Evolutionary conservation across 495 filamentous ascomycete genomes (phyloP).

Genomic region (Hypoxylon intermedium): DNA sequence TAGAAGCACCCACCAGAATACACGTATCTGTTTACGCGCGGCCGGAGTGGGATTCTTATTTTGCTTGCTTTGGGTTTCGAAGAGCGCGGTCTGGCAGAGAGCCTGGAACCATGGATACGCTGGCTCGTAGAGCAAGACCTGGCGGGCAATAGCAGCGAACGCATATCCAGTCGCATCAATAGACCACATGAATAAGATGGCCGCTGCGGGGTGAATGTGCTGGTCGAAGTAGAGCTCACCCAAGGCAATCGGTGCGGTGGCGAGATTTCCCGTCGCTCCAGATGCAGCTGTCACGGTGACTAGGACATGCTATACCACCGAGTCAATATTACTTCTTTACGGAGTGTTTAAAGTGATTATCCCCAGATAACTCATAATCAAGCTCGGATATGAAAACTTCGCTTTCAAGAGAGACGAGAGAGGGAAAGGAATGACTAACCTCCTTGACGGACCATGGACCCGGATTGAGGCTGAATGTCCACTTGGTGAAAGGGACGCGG

Average conservation of each 20-base stretch:
- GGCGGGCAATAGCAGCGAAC: constrained; percentile 61
- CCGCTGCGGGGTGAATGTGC: constrained; percentile 56
- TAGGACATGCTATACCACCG: constrained; percentile 64
- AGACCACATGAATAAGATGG: constrained; percentile 65
- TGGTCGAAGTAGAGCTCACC: constrained; percentile 62
- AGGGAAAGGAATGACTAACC: too few relatives aligned
- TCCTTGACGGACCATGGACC: constrained; percentile 65
- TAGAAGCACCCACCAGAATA: constrained; percentile 60
- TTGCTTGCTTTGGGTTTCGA: constrained; percentile 62
- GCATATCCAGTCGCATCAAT: constrained; percentile 64
- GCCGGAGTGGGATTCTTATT: constrained; percentile 55
- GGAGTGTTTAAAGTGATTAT: too few relatives aligned
- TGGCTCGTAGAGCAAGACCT: constrained; percentile 62
- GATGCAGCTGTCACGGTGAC: constrained; percentile 62
- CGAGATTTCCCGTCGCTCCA: constrained; percentile 61
- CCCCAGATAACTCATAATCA: too few relatives aligned
- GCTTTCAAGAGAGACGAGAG: too few relatives aligned
- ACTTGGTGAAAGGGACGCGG: constrained; percentile 55
- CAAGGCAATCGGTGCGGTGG: constrained; percentile 57
- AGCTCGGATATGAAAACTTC: too few relatives aligned
- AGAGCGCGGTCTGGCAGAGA: constrained; percentile 62
- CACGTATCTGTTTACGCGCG: constrained; percentile 59
- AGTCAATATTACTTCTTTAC: too few relatives aligned
- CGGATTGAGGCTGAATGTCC: constrained; percentile 61
- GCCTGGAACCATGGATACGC: constrained; percentile 60